Percentiles rank a stretch among this genome's conserved stretches.
Evolutionary conservation across 345 rosid genomes (phyloP).

Genomic region (Citrus trifoliata): DNA sequence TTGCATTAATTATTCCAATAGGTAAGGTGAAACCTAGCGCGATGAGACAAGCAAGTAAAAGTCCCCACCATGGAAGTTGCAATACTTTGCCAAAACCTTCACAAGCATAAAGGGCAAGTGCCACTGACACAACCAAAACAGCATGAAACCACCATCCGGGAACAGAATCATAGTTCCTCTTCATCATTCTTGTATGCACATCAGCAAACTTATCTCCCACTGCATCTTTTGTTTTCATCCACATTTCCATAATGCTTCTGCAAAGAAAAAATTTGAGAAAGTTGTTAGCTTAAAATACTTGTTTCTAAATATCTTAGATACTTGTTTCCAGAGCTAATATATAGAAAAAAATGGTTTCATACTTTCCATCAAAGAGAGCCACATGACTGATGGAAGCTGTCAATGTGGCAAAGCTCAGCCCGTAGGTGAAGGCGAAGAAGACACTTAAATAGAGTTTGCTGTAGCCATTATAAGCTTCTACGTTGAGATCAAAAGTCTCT

Average conservation of each 20-base stretch:
- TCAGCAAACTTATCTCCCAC: constrained; percentile 33
- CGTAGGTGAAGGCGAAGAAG: constrained; percentile 58
- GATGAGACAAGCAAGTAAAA: constrained; percentile 27
- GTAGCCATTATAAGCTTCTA: constrained; percentile 37
- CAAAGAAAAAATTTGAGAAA: background rate
- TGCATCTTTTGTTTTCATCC: constrained; percentile 29
- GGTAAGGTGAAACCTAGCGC: constrained; percentile 50
- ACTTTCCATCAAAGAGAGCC: constrained; percentile 55
- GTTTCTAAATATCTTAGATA: too few species aligned
- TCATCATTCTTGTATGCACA: constrained; percentile 73
- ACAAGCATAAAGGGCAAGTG: constrained; percentile 37
- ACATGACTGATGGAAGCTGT: constrained; percentile 60
- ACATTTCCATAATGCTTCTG: constrained; percentile 40
- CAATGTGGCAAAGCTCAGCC: constrained; percentile 58
- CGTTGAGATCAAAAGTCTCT: constrained; percentile 39
- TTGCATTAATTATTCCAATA: constrained; percentile 44
- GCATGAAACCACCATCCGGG: constrained; percentile 58
- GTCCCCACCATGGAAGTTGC: constrained; percentile 66
- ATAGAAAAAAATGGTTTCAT: background rate
- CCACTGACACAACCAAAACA: constrained; percentile 17
- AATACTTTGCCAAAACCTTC: constrained; percentile 45
- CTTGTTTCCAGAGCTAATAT: background rate
- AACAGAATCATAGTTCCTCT: constrained; percentile 45
- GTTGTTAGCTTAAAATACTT: background rate
- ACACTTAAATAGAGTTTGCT: constrained; percentile 69